Evolutionary conservation across 352 stramenopile species (phyloP).

Genomic region (Phytopythium helicoides): DNA sequence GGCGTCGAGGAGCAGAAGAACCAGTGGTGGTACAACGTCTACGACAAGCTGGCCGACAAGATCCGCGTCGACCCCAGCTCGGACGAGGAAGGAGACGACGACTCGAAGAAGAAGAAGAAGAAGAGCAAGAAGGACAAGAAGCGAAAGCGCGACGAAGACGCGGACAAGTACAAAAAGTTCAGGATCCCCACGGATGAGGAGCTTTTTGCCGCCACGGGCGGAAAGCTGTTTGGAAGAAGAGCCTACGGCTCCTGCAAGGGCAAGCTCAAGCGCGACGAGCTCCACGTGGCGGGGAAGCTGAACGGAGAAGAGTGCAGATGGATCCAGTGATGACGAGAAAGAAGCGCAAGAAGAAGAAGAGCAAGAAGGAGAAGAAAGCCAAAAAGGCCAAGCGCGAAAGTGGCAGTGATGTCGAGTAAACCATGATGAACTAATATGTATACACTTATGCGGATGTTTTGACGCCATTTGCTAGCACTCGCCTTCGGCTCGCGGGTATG

Average conservation of each 20-base stretch:
- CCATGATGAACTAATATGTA: too few species aligned
- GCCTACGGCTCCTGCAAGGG: conserved; percentile 87
- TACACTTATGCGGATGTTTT: too few species aligned
- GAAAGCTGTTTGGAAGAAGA: conserved; percentile 94
- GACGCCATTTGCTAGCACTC: too few species aligned
- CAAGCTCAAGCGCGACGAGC: conserved; percentile 80
- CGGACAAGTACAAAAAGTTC: conserved; percentile 53
- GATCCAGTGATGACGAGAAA: conserved; percentile 16
- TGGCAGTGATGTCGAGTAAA: conserved; percentile 2
- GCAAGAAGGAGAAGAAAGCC: conserved; percentile 25
- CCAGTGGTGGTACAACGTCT: conserved; percentile 90
- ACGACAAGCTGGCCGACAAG: conserved; percentile 85
- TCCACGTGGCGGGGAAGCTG: conserved; percentile 40
- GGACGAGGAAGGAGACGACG: conserved; percentile 42
- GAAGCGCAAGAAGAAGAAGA: conserved; percentile 11
- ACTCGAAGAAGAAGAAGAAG: conserved; percentile 53
- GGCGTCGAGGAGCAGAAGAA: conserved; percentile 62
- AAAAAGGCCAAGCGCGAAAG: conserved; percentile 9
- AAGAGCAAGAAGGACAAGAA: conserved; percentile 44
- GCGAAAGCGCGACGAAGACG: conserved; percentile 18
- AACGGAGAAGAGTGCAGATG: conserved; percentile 7
- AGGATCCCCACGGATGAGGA: conserved; percentile 92
- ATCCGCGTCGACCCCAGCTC: conserved; percentile 76
- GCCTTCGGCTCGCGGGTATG: too few species aligned
- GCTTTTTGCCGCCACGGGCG: conserved; percentile 94